Conservation (phyloP, 2,329 filamentous ascomycete species). For the Fusarium penzigii region DNA sequence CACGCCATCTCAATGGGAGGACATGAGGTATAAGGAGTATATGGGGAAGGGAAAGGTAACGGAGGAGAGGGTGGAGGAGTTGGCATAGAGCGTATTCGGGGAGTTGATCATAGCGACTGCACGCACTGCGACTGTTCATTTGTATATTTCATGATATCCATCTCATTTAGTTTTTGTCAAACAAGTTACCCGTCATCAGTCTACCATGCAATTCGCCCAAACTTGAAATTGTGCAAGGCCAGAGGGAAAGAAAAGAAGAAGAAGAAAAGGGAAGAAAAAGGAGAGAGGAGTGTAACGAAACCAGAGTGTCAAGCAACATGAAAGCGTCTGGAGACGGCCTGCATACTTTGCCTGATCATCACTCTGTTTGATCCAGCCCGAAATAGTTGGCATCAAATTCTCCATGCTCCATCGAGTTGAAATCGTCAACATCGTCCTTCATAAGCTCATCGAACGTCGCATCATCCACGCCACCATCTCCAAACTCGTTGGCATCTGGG, state of each 20-base stretch:
- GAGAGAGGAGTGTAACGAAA: background rate
- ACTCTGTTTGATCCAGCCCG: slow-evolving; percentile 34
- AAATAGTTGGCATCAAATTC: slow-evolving; percentile 53
- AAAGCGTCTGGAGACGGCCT: background rate
- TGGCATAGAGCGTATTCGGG: slow-evolving; percentile 10
- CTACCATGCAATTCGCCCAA: background rate
- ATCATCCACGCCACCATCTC: slow-evolving; percentile 32
- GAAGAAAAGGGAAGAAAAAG: background rate
- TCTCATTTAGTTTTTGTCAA: slow-evolving; percentile 8
- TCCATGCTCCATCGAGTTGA: slow-evolving; percentile 44
- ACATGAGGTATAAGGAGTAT: too few species aligned
- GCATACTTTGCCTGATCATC: background rate
- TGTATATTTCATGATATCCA: slow-evolving; percentile 23
- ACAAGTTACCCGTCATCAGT: slow-evolving; percentile 3
- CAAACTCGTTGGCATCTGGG: slow-evolving; percentile 36
- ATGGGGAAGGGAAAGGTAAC: background rate
- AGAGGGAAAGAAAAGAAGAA: too few species aligned
- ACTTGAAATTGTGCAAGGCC: too few species aligned
- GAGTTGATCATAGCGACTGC: slow-evolving; percentile 13
- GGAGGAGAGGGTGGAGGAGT: slow-evolving; percentile 5
- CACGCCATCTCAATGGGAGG: too few species aligned
- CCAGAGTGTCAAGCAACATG: background rate
- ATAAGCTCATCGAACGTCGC: slow-evolving; percentile 54
- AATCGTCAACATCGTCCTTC: slow-evolving; percentile 38
- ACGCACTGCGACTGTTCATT: slow-evolving; percentile 21